Percentiles rank a stretch among this genome's conserved stretches.
Conservation (phyloP, 1,284 basidiomycete genomes). For the Rhodotorula glutinis region DNA sequence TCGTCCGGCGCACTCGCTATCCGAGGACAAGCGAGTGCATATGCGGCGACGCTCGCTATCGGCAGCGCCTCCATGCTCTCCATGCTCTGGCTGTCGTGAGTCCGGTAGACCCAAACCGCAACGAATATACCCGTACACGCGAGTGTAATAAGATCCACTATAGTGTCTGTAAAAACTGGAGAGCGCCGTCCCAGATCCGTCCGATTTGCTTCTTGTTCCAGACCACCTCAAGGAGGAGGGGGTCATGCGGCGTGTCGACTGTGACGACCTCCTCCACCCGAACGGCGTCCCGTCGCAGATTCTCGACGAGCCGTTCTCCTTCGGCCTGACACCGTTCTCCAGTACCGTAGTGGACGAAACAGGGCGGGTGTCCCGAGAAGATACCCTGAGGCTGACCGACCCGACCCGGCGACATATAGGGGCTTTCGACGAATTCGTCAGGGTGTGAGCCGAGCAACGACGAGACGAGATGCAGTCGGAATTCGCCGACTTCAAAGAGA, state of each 20-base stretch:
- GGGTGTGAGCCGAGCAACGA: constrained; percentile 23
- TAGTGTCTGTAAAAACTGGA: constrained; percentile 1
- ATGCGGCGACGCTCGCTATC: too few relatives aligned
- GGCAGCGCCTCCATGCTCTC: too few relatives aligned
- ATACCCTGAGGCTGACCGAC: background rate
- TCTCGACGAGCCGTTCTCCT: constrained; percentile 15
- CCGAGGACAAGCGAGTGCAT: too few relatives aligned
- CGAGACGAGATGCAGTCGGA: constrained; percentile 30
- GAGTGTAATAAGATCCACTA: background rate
- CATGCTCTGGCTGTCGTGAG: too few relatives aligned
- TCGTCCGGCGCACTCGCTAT: too few relatives aligned
- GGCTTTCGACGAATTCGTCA: constrained; percentile 19
- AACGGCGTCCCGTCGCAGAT: constrained; percentile 19
- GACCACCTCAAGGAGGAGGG: constrained; percentile 22
- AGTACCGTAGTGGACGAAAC: constrained; percentile 32
- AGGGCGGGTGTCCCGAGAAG: constrained; percentile 16
- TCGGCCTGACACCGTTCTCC: constrained; percentile 34
- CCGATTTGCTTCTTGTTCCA: constrained; percentile 26
- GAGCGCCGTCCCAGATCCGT: constrained; percentile 21
- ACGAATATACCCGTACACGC: too few relatives aligned
- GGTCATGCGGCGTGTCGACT: constrained; percentile 31
- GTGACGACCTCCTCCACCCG: constrained; percentile 17
- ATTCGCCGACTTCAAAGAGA: constrained; percentile 19
- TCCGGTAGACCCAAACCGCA: too few relatives aligned
- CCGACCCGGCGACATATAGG: constrained; percentile 31